Evolutionary conservation across 306 rosid species (phyloP), one percentile per base, ranked within the genome.

Genomic region (Vigna mungo): DNA sequence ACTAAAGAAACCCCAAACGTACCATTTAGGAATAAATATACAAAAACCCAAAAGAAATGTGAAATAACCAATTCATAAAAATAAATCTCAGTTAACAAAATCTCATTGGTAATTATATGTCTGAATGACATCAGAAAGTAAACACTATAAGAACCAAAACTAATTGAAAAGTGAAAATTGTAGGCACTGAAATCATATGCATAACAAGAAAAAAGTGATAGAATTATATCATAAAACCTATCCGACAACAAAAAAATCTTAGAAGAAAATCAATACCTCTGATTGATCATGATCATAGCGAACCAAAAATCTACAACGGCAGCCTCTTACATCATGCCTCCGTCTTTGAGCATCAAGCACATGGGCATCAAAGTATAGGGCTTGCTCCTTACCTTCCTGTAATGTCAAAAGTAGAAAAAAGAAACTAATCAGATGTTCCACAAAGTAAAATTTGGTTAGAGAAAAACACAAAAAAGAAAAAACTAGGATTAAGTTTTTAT

Each of bases 311-410:
- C 99, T 89, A 89, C 99, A 96, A n/a, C 99, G 98, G 77, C 99
- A 96, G 36, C 99, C 99, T 85, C 99, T 86, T 59, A 96, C 96
- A 85, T 96, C 99, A 80, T 96, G 99, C 72, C 99, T 87, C 55
- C 99, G 88, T 72, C 99, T 89, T 85, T 96, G 99, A 70, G 99
- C 95, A 83, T 96, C 98, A 58, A 96, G 98, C 68, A 96, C 99
- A 78, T 91, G 97, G 71, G 99, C 99, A 71, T 96, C 99, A 77
- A 82, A 96, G 87, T 96, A 96, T 81, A 96, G 96, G 52, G 99
- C 99, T 81, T 96, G 99, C 81, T 96, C 99, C 86, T 96, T 92
- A 71, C 98, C 97, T 87, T 96, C 99, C 99, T 96, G 89, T 68
- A 80, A 55, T 64, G 66, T 62, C 17, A 66, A 84, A 65, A 21